A percentile compares a stretch with the other conserved stretches of the same genome.
These are phyloP conservation scores for Pseudogymnoascus destructans DNA, from an alignment of 2,329 filamentous ascomycete species.

Conservation along the genomic window DNA sequence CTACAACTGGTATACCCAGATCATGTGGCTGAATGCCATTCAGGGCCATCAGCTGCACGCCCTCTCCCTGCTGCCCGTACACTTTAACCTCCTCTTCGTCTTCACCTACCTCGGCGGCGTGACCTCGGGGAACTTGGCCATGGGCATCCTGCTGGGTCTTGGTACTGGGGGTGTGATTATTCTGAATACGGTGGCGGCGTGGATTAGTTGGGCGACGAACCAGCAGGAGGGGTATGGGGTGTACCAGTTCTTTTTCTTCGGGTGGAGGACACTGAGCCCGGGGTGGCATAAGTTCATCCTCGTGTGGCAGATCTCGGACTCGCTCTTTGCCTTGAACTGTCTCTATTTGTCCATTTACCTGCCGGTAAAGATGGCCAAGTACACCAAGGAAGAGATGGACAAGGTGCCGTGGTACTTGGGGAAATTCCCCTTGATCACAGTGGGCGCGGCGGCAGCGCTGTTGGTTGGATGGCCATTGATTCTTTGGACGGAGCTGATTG, in stretches of 20 bases:
- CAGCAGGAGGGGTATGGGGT: constrained; percentile 9
- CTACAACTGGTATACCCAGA: constrained; percentile 14
- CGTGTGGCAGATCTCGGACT: neutral
- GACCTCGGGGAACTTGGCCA: neutral
- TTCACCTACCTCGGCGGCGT: constrained; percentile 1
- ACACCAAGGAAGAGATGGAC: neutral
- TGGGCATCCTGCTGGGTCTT: constrained; percentile 3
- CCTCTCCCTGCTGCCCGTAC: neutral
- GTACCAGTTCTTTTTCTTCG: constrained; percentile 13
- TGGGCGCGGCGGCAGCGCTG: neutral
- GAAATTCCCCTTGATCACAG: neutral
- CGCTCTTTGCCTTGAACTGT: neutral
- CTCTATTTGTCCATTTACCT: neutral
- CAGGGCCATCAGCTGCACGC: constrained; percentile 8
- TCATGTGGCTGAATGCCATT: constrained; percentile 9
- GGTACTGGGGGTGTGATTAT: constrained; percentile 11
- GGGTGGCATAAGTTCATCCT: neutral
- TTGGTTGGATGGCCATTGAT: constrained; percentile 6
- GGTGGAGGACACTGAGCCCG: neutral
- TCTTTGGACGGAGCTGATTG: constrained; percentile 10
- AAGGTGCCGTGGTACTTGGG: neutral
- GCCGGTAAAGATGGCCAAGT: neutral
- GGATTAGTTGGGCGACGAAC: constrained; percentile 12
- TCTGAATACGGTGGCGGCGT: constrained; percentile 11
- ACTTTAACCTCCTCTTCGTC: neutral